Conservation (phyloP, 768 basidiomycete species). For the Sporobolomyces pararoseus region DNA sequence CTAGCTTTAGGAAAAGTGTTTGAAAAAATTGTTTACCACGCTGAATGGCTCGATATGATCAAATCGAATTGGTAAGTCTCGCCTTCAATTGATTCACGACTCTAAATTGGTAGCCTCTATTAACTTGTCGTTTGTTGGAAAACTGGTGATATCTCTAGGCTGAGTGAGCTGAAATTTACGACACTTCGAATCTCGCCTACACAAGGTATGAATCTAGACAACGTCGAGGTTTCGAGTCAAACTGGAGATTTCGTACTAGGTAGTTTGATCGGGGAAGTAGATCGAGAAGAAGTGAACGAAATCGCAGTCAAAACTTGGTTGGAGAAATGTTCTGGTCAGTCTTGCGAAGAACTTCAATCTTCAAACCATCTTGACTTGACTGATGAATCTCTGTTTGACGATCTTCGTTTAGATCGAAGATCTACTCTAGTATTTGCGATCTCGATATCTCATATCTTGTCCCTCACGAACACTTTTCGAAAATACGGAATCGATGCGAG, state of each 20-base stretch:
- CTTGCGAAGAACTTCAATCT: no score
- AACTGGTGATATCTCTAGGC: slow-evolving; percentile 47
- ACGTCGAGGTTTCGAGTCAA: slow-evolving; percentile 62
- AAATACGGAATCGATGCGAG: slow-evolving; percentile 76
- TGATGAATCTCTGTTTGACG: no score
- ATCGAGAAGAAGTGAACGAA: slow-evolving; percentile 70
- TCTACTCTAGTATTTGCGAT: slow-evolving; percentile 89
- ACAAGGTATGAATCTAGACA: slow-evolving; percentile 58
- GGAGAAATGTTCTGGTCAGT: slow-evolving; percentile 57
- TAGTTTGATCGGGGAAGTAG: slow-evolving; percentile 74
- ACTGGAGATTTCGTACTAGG: slow-evolving; percentile 78
- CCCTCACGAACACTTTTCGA: slow-evolving; percentile 69
- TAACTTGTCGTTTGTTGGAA: background rate
- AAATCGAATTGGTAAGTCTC: slow-evolving; percentile 81
- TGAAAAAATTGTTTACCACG: slow-evolving; percentile 85
- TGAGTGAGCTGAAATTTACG: slow-evolving; percentile 81
- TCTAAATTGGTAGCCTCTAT: background rate
- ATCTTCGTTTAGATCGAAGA: slow-evolving; percentile 62
- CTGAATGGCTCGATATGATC: slow-evolving; percentile 86
- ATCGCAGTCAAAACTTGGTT: slow-evolving; percentile 79
- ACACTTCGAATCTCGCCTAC: slow-evolving; percentile 62
- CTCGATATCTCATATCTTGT: slow-evolving; percentile 71
- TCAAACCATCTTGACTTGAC: no score
- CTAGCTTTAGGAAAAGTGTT: slow-evolving; percentile 83
- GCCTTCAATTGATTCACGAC: background rate